Evolutionary conservation across 768 basidiomycete species (phyloP).

Genomic region (Boletus speciosus): DNA sequence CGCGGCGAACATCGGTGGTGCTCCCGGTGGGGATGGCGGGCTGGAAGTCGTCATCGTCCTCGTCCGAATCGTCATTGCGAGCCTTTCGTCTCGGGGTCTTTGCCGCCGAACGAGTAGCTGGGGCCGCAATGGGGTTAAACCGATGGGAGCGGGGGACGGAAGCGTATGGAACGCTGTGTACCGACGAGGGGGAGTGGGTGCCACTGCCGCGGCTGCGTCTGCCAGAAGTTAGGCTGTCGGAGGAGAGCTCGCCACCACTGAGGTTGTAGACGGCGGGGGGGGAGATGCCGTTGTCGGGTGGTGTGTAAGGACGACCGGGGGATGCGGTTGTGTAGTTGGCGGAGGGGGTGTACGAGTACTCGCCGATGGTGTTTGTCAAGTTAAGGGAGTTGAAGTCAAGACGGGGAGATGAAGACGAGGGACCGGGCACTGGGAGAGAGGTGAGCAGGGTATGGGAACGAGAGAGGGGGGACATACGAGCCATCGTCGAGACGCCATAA

Average conservation of each 20-base stretch:
- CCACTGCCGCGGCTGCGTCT: constrained; percentile 70
- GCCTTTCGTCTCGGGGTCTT: constrained; percentile 45
- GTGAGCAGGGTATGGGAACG: constrained; percentile 5
- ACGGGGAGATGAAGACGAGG: constrained; percentile 52
- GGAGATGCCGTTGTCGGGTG: constrained; percentile 62
- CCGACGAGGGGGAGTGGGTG: constrained; percentile 49
- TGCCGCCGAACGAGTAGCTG: constrained; percentile 51
- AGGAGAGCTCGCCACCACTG: constrained; percentile 67
- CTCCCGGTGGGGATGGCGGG: constrained; percentile 42
- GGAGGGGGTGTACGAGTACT: constrained; percentile 56
- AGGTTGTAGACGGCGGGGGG: constrained; percentile 72
- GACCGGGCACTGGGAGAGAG: constrained; percentile 44
- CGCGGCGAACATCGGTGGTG: constrained; percentile 70
- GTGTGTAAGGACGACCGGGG: constrained; percentile 65
- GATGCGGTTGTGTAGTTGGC: constrained; percentile 52
- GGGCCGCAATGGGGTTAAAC: constrained; percentile 66
- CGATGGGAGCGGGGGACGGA: constrained; percentile 73
- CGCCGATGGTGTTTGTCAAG: constrained; percentile 51
- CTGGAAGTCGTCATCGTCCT: constrained; percentile 74
- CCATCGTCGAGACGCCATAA: constrained; percentile 58
- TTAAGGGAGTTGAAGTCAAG: constrained; percentile 63
- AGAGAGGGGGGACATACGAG: constrained; percentile 45
- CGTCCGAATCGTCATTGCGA: constrained; percentile 66
- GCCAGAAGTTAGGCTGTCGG: constrained; percentile 65
- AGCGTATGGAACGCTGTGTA: constrained; percentile 50